Conservation (phyloP, 2,329 filamentous ascomycete species). For the Pestalotiopsis sp. region DNA sequence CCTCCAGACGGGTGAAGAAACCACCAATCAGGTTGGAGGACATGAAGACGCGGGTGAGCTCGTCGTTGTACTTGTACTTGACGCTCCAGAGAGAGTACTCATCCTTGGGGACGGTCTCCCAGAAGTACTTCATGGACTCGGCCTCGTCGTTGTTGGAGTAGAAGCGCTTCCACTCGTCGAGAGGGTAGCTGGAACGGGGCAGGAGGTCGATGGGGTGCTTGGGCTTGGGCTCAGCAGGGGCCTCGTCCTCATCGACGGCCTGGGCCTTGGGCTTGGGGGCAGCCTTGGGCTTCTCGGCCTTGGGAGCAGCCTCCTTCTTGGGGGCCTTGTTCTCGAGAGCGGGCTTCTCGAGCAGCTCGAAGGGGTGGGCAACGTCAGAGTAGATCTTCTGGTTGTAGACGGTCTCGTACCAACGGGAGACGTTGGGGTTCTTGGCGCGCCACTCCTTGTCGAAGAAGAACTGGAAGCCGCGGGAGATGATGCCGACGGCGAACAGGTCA, state of each 20-base stretch:
- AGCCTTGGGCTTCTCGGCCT: conserved; percentile 46
- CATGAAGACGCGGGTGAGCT: conserved; percentile 98
- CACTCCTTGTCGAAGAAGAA: conserved; percentile 92
- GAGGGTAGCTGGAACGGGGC: conserved; percentile 75
- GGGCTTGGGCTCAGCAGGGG: conserved; percentile 73
- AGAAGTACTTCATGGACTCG: conserved; percentile 94
- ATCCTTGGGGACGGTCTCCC: conserved; percentile 90
- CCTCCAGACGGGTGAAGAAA: conserved; percentile 97
- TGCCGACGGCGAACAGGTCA: conserved; percentile 81
- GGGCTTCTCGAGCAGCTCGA: conserved; percentile 81
- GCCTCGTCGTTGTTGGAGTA: conserved; percentile 96
- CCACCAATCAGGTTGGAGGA: conserved; percentile 97
- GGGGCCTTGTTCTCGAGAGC: conserved; percentile 71
- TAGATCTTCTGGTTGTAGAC: conserved; percentile 92
- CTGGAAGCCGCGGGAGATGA: conserved; percentile 87
- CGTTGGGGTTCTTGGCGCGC: conserved; percentile 81
- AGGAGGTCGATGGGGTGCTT: conserved; percentile 96
- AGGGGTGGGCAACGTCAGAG: conserved; percentile 75
- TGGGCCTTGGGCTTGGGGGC: conserved; percentile 49
- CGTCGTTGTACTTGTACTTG: conserved; percentile 99
- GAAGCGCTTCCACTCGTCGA: conserved; percentile 98
- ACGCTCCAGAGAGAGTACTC: conserved; percentile 96
- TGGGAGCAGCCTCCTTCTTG: conserved; percentile 78
- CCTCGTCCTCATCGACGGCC: conserved; percentile 51
- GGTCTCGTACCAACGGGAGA: conserved; percentile 93